phyloP scores from a whole-genome alignment of 129 eudicot genomes.

The Pulicaria dysenterica region DNA sequence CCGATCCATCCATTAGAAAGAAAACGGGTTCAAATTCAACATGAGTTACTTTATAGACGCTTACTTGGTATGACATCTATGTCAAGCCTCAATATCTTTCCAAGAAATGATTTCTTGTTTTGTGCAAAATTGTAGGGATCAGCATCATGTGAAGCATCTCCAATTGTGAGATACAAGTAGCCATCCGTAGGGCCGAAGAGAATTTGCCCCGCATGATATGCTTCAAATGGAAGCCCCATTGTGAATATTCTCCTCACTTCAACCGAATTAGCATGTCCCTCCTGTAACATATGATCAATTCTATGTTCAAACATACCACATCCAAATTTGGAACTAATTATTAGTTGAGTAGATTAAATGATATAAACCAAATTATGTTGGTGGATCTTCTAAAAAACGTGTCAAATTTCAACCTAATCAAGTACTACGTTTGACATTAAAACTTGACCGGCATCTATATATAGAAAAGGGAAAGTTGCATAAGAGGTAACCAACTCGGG shows the following conservation, averaged over 20 bases:
- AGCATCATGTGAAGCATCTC: constrained; percentile 63
- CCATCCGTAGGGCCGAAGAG: constrained; percentile 79
- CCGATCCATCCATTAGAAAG: neutral
- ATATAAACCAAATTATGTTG: neutral
- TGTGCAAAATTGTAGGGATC: constrained; percentile 85
- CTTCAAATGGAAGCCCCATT: constrained; percentile 79
- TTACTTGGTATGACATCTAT: constrained; percentile 69
- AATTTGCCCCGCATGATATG: constrained; percentile 79
- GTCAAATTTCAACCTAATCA: neutral
- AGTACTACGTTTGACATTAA: constrained; percentile 11
- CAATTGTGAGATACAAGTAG: constrained; percentile 75
- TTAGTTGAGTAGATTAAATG: neutral
- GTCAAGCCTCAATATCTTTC: constrained; percentile 85
- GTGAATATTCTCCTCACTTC: constrained; percentile 87
- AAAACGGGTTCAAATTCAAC: too few relatives aligned
- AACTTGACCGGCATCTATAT: neutral
- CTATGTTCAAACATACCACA: neutral
- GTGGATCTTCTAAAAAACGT: neutral
- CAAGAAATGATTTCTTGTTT: constrained; percentile 82
- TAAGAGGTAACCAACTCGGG: neutral
- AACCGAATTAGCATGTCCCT: constrained; percentile 49
- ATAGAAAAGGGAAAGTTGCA: neutral
- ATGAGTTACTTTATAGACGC: too few relatives aligned
- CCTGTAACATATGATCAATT: constrained; percentile 43
- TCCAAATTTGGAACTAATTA: neutral